phyloP scores from a whole-genome alignment of 1,284 basidiomycete species.

The Bjerkandera adusta region DNA sequence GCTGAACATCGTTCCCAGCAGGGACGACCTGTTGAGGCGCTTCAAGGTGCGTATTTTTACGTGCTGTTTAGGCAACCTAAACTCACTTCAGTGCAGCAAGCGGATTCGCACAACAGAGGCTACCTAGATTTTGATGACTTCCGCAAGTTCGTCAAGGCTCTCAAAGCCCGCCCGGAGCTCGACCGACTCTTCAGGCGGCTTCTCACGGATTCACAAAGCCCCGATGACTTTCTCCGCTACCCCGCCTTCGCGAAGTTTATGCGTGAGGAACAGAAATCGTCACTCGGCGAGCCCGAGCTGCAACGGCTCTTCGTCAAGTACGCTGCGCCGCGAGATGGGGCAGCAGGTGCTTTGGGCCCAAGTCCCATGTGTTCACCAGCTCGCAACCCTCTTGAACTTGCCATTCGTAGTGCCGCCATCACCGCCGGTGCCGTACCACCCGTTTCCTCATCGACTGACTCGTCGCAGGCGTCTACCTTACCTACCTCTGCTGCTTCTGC shows the following conservation, averaged over 20 bases:
- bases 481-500: constrained; percentile 20
- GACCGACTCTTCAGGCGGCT: constrained; percentile 64
- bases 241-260: constrained; percentile 67
- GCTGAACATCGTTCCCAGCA: constrained; percentile 69
- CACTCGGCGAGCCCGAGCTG: constrained; percentile 43
- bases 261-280: constrained; percentile 62
- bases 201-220: constrained; percentile 34
- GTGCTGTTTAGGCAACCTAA: no score
- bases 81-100: constrained; percentile 45
- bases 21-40: constrained; percentile 57
- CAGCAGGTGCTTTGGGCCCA: constrained; percentile 11
- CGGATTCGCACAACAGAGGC: constrained; percentile 62
- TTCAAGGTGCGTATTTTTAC: constrained; percentile 56
- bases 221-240: constrained; percentile 48
- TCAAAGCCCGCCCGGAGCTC: constrained; percentile 84
- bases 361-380: constrained; percentile 19
- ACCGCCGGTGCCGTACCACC: constrained; percentile 7
- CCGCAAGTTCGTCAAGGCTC: constrained; percentile 79
- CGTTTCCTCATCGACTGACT: not conserved
- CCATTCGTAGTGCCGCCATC: constrained; percentile 12
- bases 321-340: constrained; percentile 21
- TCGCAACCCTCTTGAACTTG: constrained; percentile 25
- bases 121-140: constrained; percentile 86
- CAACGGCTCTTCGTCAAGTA: constrained; percentile 57
- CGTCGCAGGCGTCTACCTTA: constrained; percentile 6